Percentiles rank a stretch among this genome's conserved stretches.
These are phyloP conservation scores for Pezizomycotina sp. DNA, from an alignment of 2,329 filamentous ascomycete species.

Conservation along the genomic window DNA sequence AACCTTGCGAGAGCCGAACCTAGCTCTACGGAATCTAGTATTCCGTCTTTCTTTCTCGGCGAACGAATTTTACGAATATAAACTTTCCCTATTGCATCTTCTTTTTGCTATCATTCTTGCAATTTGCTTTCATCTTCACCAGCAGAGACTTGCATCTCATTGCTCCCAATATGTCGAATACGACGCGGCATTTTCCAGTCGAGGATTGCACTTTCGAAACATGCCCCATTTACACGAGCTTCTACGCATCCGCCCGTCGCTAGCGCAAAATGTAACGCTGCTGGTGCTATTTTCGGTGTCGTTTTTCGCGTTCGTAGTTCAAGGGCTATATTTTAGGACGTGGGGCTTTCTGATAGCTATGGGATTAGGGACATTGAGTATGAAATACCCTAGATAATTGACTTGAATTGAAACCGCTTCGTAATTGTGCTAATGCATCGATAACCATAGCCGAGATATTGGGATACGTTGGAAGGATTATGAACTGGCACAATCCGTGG, in stretches of 20 bases:
- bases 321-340: conserved; percentile 22
- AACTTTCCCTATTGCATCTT: too few species aligned
- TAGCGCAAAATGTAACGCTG: conserved; percentile 20
- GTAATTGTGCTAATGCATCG: neutral
- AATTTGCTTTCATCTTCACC: too few species aligned
- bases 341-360: conserved; percentile 33
- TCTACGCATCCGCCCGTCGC: conserved; percentile 20
- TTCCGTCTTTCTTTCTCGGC: too few species aligned
- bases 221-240: conserved; percentile 18
- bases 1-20: too few species aligned
- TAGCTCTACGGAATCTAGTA: too few species aligned
- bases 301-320: conserved; percentile 14
- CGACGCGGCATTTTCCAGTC: too few species aligned
- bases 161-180: too few species aligned
- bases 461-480: conserved; percentile 41
- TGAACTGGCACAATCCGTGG: conserved; percentile 38
- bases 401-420: neutral
- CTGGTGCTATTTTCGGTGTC: conserved; percentile 21
- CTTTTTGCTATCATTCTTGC: too few species aligned
- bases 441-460: conserved; percentile 37
- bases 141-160: too few species aligned
- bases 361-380: conserved; percentile 31
- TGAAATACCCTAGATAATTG: neutral
- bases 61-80: too few species aligned
- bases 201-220: conserved; percentile 21